Percentiles rank a stretch among this genome's conserved stretches.
phyloP scores from a whole-genome alignment of 2,329 filamentous ascomycete species.

The Hypomyces perniciosus region DNA sequence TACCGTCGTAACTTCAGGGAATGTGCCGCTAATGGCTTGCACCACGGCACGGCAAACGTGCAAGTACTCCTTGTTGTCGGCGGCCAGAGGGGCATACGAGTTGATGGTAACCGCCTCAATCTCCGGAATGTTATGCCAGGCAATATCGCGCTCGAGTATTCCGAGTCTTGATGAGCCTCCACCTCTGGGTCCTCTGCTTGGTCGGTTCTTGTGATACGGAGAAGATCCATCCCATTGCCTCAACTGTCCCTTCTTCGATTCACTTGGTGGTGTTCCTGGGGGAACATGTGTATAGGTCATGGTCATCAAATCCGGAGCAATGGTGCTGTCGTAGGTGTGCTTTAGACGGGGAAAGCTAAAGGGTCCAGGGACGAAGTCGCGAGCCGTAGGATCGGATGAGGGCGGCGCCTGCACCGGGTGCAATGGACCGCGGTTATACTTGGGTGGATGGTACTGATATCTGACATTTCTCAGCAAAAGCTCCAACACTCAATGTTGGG shows the following conservation, averaged over 20 bases:
- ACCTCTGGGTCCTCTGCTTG: constrained; percentile 77
- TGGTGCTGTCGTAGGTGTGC: constrained; percentile 83
- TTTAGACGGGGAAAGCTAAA: constrained; percentile 82
- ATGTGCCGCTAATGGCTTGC: constrained; percentile 77
- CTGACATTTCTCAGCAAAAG: constrained; percentile 37
- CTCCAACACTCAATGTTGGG: neutral
- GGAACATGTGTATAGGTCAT: constrained; percentile 82
- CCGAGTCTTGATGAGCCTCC: constrained; percentile 57
- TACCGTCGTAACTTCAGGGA: constrained; percentile 63
- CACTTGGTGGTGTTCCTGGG: constrained; percentile 59
- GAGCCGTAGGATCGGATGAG: constrained; percentile 78
- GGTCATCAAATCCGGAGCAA: constrained; percentile 82
- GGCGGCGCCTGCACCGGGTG: constrained; percentile 90
- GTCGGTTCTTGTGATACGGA: constrained; percentile 90
- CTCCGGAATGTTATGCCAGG: constrained; percentile 79
- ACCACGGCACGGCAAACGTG: constrained; percentile 79
- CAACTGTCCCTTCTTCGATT: constrained; percentile 55
- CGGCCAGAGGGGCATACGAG: constrained; percentile 63
- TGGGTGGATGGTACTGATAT: constrained; percentile 92
- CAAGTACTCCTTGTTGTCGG: constrained; percentile 65
- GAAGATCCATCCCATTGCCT: constrained; percentile 84
- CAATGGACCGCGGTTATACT: constrained; percentile 88
- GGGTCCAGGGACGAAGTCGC: constrained; percentile 83
- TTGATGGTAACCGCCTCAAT: constrained; percentile 78
- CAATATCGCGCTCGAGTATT: constrained; percentile 66